A percentile compares a stretch with the other conserved stretches of the same genome.
These are phyloP conservation scores for Ogataea salicorniae DNA, from an alignment of 805 yeast genomes.

Conservation along the genomic window DNA sequence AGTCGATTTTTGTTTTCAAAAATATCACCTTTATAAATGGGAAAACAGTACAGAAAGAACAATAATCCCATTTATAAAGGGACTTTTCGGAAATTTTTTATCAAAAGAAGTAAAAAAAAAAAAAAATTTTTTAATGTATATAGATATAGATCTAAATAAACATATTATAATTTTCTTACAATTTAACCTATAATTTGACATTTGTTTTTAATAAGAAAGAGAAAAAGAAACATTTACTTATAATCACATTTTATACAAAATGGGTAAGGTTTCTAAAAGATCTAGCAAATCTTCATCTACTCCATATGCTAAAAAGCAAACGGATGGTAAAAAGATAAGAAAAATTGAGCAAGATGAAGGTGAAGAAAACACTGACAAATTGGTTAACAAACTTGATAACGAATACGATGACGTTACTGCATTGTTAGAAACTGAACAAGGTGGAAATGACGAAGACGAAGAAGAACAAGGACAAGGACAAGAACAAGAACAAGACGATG, in stretches of 20 bases:
- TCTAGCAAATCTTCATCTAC: constrained; percentile 1
- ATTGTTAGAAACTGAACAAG: constrained; percentile 32
- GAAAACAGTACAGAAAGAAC: no score
- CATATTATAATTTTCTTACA: no score
- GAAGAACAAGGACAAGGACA: constrained; percentile 10
- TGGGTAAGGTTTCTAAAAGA: constrained; percentile 2
- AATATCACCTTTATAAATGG: no score
- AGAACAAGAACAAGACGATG: constrained; percentile 31
- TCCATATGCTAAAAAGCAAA: constrained; percentile 11
- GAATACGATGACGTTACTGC: constrained; percentile 55
- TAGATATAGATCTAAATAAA: no score
- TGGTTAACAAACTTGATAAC: constrained; percentile 50
- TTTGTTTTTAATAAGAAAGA: no score
- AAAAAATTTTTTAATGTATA: no score
- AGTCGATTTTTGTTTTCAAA: no score
- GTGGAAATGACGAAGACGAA: constrained; percentile 25
- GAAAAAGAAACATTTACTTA: no score
- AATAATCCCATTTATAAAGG: no score
- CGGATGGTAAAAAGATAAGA: constrained; percentile 2
- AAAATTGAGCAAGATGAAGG: constrained; percentile 2
- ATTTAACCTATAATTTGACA: no score
- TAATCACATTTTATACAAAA: background rate
- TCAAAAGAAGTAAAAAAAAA: no score
- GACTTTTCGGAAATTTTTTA: no score
- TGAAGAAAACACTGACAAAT: constrained; percentile 35